phyloP scores from a whole-genome alignment of 768 basidiomycete species.

The Mrakia blollopis region DNA sequence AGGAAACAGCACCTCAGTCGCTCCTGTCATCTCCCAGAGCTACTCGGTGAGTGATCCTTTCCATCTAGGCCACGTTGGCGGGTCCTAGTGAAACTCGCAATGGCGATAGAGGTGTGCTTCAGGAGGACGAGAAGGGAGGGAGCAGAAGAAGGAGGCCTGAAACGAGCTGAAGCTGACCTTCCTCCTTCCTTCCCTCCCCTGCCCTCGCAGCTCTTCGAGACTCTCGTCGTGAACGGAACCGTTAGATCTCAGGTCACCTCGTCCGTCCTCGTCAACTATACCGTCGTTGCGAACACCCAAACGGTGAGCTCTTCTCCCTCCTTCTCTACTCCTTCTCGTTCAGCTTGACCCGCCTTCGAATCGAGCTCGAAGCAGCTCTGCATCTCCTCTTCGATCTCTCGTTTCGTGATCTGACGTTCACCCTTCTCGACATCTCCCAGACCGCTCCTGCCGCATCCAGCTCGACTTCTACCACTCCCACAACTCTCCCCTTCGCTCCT shows the following conservation, averaged over 20 bases:
- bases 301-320: neutral
- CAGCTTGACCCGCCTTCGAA: neutral
- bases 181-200: neutral
- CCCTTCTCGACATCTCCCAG: neutral
- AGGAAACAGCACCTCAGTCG: neutral
- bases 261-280: conserved; percentile 6
- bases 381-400: neutral
- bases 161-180: neutral
- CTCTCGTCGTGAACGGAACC: neutral
- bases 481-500: conserved; percentile 13
- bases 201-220: neutral
- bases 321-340: neutral
- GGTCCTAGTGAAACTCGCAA: no score
- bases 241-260: neutral
- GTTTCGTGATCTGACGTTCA: neutral
- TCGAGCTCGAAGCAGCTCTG: neutral
- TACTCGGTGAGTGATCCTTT: neutral
- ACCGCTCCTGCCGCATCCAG: neutral
- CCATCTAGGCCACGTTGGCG: no score
- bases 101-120: no score
- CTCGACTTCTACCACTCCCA: conserved; percentile 14
- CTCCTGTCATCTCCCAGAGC: neutral
- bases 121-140: neutral
- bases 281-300: neutral
- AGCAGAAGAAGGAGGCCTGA: neutral